phyloP scores from a whole-genome alignment of 441 rosid genomes.

The Eruca vesicaria region DNA sequence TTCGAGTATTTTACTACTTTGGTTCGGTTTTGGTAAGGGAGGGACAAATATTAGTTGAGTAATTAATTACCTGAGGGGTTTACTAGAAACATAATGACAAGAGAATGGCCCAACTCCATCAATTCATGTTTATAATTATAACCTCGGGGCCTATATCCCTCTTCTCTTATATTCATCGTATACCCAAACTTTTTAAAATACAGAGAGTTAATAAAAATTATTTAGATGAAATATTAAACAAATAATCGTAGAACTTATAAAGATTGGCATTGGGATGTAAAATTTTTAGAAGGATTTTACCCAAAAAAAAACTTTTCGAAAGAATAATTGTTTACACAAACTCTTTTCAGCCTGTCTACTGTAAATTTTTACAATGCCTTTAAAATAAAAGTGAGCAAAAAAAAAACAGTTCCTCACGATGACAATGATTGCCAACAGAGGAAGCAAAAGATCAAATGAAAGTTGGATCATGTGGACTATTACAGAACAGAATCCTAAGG shows the following conservation, averaged over 20 bases:
- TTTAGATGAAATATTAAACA: not conserved
- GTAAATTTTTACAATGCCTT: constrained; percentile 19
- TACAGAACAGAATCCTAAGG: constrained; percentile 56
- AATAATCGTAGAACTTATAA: not conserved
- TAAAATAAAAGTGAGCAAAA: not conserved
- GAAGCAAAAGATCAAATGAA: constrained; percentile 12
- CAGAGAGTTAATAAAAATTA: not conserved
- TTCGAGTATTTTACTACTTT: too few relatives aligned
- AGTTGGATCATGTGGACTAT: constrained; percentile 42
- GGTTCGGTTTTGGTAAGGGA: too few relatives aligned
- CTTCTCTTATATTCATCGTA: constrained; percentile 2
- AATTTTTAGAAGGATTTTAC: not conserved
- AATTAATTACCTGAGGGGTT: constrained; percentile 19
- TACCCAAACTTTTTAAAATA: not conserved
- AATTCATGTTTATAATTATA: constrained; percentile 19
- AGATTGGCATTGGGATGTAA: constrained; percentile 20
- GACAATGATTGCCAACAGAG: constrained; percentile 31
- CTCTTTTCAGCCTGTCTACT: constrained; percentile 1
- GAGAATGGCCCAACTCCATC: constrained; percentile 28
- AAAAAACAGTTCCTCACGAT: constrained; percentile 7
- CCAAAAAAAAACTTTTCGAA: not conserved
- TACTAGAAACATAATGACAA: constrained; percentile 28
- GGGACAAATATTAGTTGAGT: constrained; percentile 3
- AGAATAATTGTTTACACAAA: not conserved
- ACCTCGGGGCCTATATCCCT: constrained; percentile 6